Base-by-base conservation (phyloP, 169 alveolate species). In the Eimeria tenella region DNA sequence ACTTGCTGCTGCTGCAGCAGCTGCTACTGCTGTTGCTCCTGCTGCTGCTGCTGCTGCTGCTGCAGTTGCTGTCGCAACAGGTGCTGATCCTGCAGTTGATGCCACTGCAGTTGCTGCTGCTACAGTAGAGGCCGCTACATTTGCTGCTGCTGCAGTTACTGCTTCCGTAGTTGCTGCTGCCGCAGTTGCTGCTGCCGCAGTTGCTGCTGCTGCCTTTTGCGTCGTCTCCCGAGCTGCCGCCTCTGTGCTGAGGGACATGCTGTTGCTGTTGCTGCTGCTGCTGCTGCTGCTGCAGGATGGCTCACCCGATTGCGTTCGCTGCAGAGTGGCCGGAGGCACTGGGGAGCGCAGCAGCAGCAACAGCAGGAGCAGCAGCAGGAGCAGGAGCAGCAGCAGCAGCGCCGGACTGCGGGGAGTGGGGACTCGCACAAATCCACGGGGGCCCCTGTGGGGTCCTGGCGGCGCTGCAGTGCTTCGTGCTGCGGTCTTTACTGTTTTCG, bases 321-420 rank as follows among this genome's bases (percentile, higher is more conserved):
- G 11, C 97, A 96, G 99, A 93, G 96, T 98, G 53, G 95, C 98
- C 96, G 98, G 98, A 94, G 96, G 95, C 88, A 98, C 98, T 94
- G 99, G 98, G 13, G 97, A 97, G 68, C 97, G 98, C 82, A 99
- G 98, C 94, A 98, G 98, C 93, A 97, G 97, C 25, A 97, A 93
- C 50, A 53, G 21, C 79, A n/a, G 49, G 31, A 70, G 49, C 79
- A 70, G 79, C 79, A 58, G 68, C 68, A 58, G 68, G 21, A 58
- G 68, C 68, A 58, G 11, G 65, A 56, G 68, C 68, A 11, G 68
- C 68, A 11, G 68, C 68, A 58, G 17, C 68, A 68, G 31, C 68
- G 19, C 19, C 0, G 68, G 83, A 23, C n/a, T 68, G 79, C 42
- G 25, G 91, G 13, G 56, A 42, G 71, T 87, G 93, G 93, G 93